Conservation (phyloP, 2,329 filamentous ascomycete species). For the Alternaria sp. region DNA sequence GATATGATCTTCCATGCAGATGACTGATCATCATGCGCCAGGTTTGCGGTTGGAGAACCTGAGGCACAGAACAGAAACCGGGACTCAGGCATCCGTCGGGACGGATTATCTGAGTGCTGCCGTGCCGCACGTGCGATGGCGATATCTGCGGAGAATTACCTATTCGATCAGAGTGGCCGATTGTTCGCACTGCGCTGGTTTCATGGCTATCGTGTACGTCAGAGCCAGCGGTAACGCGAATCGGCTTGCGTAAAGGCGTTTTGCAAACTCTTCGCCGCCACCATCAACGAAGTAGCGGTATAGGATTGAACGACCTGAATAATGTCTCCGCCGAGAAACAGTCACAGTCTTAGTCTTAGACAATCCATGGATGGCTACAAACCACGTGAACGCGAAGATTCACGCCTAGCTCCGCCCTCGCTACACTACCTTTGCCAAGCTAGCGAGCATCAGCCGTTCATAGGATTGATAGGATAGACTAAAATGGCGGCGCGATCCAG, state of each 20-base stretch:
- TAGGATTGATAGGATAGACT: constrained; percentile 26
- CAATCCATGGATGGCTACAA: not conserved
- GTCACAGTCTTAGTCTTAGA: not conserved
- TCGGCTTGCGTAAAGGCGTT: not conserved
- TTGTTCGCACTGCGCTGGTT: constrained; percentile 5
- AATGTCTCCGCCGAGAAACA: not conserved
- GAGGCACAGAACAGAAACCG: constrained; percentile 38
- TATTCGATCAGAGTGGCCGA: constrained; percentile 1
- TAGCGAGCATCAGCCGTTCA: constrained; percentile 16
- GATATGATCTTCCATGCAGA: constrained; percentile 22
- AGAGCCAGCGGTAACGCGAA: not conserved
- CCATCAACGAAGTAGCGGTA: constrained; percentile 12
- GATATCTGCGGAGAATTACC: constrained; percentile 12
- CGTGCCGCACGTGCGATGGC: constrained; percentile 9
- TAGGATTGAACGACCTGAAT: not conserved
- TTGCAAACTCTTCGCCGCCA: not conserved
- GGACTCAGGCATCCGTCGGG: constrained; percentile 45
- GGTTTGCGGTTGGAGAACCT: constrained; percentile 17
- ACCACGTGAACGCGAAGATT: constrained; percentile 28
- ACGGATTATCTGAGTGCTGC: constrained; percentile 9
- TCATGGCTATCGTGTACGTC: not conserved
- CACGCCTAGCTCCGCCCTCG: constrained; percentile 13
- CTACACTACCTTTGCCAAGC: constrained; percentile 21
- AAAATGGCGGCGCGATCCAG: constrained; percentile 21
- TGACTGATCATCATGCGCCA: constrained; percentile 12